Percentiles rank a stretch among this genome's conserved stretches.
These are phyloP conservation scores for Cunninghamia lanceolata DNA, from an alignment of 75 land plant genomes.

Conservation along the genomic window DNA sequence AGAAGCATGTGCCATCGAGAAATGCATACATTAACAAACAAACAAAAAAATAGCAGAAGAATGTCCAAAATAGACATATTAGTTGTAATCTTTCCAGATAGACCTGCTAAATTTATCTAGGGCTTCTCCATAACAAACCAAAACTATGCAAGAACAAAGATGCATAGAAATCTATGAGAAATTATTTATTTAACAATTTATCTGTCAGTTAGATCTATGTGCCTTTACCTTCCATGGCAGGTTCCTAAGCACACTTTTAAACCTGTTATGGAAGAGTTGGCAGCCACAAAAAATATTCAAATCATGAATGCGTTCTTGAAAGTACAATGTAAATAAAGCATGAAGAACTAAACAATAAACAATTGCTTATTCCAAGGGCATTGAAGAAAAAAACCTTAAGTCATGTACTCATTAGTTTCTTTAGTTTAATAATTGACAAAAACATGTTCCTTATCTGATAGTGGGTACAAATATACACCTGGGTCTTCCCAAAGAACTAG, in stretches of 20 bases:
- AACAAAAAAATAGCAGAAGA: not conserved
- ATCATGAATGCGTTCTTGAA: not conserved
- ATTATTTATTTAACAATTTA: too few relatives aligned
- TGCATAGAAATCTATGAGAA: not conserved
- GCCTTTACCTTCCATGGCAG: not conserved
- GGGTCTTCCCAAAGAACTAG: slow-evolving; percentile 54
- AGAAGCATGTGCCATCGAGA: not conserved
- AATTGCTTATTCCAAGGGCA: not conserved
- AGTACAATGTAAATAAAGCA: not conserved
- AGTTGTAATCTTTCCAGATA: not conserved
- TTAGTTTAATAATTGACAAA: not conserved
- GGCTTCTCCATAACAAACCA: not conserved
- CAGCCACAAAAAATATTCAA: not conserved
- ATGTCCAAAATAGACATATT: not conserved
- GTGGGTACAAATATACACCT: slow-evolving; percentile 46
- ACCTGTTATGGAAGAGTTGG: not conserved
- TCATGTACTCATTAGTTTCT: not conserved
- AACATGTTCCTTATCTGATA: not conserved
- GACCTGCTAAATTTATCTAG: not conserved
- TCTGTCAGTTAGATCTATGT: not conserved
- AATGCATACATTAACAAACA: not conserved
- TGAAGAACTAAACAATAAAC: not conserved
- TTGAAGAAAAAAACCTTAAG: not conserved
- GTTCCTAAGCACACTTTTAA: not conserved
- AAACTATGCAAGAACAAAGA: too few relatives aligned